Conservation (phyloP, 1,284 basidiomycete species). For the Sporisorium reilianum region DNA sequence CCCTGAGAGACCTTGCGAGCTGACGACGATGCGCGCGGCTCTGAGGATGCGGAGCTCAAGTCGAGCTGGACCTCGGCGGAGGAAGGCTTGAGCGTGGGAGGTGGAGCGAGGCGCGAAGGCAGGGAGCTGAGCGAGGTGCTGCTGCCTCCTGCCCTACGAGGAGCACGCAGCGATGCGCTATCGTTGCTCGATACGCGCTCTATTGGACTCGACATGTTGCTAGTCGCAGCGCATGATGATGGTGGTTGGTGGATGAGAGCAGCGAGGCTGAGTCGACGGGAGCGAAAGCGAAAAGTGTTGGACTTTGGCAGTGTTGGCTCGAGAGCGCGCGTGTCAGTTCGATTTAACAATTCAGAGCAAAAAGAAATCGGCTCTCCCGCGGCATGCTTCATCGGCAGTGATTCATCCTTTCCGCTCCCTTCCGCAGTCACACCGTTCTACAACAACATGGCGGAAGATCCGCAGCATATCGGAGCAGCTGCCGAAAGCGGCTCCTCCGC, state of each 20-base stretch:
- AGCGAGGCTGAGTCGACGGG: background rate
- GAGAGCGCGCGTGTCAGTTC: constrained; percentile 18
- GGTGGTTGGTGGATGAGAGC: background rate
- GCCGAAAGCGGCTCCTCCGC: background rate
- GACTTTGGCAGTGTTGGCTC: constrained; percentile 16
- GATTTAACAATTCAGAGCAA: constrained; percentile 4
- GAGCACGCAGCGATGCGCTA: constrained; percentile 22
- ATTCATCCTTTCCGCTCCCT: background rate
- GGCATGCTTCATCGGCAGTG: background rate
- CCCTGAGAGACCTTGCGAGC: background rate
- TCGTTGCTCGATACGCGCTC: constrained; percentile 31
- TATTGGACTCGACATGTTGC: constrained; percentile 34
- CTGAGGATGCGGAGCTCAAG: constrained; percentile 47
- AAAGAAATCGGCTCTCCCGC: constrained; percentile 17
- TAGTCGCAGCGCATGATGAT: constrained; percentile 12
- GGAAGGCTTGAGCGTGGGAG: constrained; percentile 41
- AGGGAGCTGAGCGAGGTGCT: constrained; percentile 51
- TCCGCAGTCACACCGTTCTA: background rate
- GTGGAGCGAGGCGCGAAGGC: constrained; percentile 35
- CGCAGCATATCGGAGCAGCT: background rate
- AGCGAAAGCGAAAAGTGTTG: background rate
- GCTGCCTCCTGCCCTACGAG: constrained; percentile 21
- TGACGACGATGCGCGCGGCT: constrained; percentile 5
- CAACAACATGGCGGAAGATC: constrained; percentile 5
- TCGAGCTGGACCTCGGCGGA: constrained; percentile 54